Percentiles rank a stretch among this genome's conserved stretches.
Conservation (phyloP, 1,284 basidiomycete genomes). For the Mycosarcoma mackinlayi region DNA sequence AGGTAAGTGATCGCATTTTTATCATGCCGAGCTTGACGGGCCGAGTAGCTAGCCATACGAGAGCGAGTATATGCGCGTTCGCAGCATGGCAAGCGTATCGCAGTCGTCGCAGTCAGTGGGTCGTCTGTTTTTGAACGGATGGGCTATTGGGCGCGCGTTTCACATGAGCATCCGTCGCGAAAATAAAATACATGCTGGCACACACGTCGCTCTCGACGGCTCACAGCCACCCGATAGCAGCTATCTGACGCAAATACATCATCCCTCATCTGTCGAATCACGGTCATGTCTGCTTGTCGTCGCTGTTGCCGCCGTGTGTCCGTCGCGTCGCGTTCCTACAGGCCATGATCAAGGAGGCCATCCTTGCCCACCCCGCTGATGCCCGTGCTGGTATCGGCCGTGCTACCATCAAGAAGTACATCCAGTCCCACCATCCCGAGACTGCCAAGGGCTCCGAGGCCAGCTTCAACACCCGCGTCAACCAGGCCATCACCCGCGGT, state of each 20-base stretch:
- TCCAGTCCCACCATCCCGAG: conserved; percentile 57
- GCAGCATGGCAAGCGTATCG: not conserved
- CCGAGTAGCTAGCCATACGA: not conserved
- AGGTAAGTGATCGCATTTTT: conserved; percentile 32
- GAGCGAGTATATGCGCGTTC: conserved; percentile 14
- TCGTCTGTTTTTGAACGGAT: conserved; percentile 28
- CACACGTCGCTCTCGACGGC: conserved; percentile 11
- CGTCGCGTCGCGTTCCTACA: conserved; percentile 41
- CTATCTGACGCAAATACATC: conserved; percentile 13
- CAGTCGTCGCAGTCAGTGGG: conserved; percentile 12
- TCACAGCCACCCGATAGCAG: conserved; percentile 9
- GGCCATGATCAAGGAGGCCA: conserved; percentile 76
- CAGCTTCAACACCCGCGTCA: conserved; percentile 82
- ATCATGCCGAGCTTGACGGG: not conserved
- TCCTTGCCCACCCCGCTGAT: conserved; percentile 79
- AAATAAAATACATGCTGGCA: conserved; percentile 19
- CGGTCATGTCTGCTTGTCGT: conserved; percentile 5
- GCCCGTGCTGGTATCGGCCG: conserved; percentile 87
- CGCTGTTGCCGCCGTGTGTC: conserved; percentile 3
- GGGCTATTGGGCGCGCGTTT: conserved; percentile 23
- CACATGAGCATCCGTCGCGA: conserved; percentile 2
- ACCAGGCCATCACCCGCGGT: conserved; percentile 82
- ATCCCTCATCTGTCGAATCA: not conserved
- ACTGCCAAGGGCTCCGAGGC: conserved; percentile 67
- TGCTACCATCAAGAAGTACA: conserved; percentile 89